Conservation (phyloP, 1,284 basidiomycete species). For the Pseudozyma tsukubaensis region DNA sequence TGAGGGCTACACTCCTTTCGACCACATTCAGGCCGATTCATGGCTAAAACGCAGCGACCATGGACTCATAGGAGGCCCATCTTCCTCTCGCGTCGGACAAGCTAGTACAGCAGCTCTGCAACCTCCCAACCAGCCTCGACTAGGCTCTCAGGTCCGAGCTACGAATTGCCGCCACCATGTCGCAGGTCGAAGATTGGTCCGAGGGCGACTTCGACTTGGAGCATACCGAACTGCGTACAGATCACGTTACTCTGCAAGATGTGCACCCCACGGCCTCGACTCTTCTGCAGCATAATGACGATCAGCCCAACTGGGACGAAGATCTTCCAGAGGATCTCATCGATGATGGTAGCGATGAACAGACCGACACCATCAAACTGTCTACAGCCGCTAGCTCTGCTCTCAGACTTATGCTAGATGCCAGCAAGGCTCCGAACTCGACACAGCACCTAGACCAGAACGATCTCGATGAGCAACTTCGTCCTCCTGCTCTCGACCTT, state of each 20-base stretch:
- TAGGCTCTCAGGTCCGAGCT: not conserved
- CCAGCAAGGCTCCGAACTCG: constrained; percentile 27
- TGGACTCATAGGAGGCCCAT: no score
- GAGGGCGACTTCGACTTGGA: constrained; percentile 49
- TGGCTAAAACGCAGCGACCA: not conserved
- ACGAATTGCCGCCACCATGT: constrained; percentile 11
- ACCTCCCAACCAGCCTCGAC: not conserved
- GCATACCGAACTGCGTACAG: constrained; percentile 36
- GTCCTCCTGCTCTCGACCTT: constrained; percentile 30
- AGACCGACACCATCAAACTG: constrained; percentile 52
- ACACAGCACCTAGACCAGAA: constrained; percentile 1
- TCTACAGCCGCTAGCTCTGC: constrained; percentile 37
- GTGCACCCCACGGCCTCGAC: constrained; percentile 8
- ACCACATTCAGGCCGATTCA: not conserved
- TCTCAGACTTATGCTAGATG: constrained; percentile 37
- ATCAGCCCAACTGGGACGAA: constrained; percentile 27
- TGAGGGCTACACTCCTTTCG: no score
- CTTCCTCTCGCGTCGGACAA: no score
- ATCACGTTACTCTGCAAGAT: constrained; percentile 27
- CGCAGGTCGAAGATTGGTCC: constrained; percentile 49
- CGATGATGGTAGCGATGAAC: constrained; percentile 36
- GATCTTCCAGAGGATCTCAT: constrained; percentile 15
- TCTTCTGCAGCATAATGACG: constrained; percentile 8
- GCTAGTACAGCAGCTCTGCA: no score
- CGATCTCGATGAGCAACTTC: constrained; percentile 24